A percentile compares a stretch with the other conserved stretches of the same genome.
Conservation (phyloP, 495 filamentous ascomycete species). For the Aspergillus avenaceus region DNA sequence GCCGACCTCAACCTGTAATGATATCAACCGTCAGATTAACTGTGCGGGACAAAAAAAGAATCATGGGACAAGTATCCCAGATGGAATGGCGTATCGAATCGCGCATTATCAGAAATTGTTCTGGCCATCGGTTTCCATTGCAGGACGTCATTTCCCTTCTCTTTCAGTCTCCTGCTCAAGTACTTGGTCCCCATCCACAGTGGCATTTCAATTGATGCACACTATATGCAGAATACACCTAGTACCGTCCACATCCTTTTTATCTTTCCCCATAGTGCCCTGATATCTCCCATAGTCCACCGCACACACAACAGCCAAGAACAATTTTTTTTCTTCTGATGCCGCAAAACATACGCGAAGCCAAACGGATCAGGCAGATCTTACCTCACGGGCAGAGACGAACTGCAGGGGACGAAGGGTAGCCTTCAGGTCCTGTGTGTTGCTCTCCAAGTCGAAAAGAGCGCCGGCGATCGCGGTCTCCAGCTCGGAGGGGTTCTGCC, state of each 20-base stretch:
- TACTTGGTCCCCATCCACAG: too few species aligned
- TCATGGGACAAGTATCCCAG: too few species aligned
- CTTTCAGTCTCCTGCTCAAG: too few species aligned
- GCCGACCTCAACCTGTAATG: slow-evolving; percentile 91
- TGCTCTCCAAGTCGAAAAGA: slow-evolving; percentile 96
- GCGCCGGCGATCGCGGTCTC: slow-evolving; percentile 91
- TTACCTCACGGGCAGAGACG: slow-evolving; percentile 95
- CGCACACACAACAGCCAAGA: slow-evolving; percentile 4
- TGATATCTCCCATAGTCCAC: too few species aligned
- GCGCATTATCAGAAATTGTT: slow-evolving; percentile 4
- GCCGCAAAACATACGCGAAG: background rate
- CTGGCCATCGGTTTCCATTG: background rate
- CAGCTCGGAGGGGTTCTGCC: slow-evolving; percentile 88
- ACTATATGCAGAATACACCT: too few species aligned
- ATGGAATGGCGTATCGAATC: too few species aligned
- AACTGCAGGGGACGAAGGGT: slow-evolving; percentile 95
- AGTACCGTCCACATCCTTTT: background rate
- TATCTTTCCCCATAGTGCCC: too few species aligned
- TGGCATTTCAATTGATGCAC: background rate
- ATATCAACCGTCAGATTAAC: slow-evolving; percentile 10
- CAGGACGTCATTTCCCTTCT: background rate
- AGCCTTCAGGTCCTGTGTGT: slow-evolving; percentile 91
- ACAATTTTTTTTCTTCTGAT: slow-evolving; percentile 11
- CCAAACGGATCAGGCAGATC: slow-evolving; percentile 34
- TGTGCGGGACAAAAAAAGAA: background rate